A percentile compares a stretch with the other conserved stretches of the same genome.
Conservation (phyloP, 306 rosid species). For the Vigna radiata region DNA sequence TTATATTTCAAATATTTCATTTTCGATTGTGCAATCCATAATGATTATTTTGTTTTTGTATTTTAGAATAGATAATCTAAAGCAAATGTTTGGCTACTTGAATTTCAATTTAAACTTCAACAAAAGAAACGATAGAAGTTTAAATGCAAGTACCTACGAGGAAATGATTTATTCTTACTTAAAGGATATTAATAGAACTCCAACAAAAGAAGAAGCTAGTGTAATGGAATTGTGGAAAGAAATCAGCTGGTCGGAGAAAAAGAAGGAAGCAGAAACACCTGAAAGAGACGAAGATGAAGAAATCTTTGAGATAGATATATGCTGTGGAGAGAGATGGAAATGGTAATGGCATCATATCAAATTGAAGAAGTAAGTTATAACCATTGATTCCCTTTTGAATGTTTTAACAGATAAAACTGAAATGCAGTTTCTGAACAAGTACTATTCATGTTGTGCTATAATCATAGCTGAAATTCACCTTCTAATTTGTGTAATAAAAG, state of each 20-base stretch:
- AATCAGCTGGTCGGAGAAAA: not conserved
- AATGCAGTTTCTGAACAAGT: not conserved
- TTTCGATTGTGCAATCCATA: no score
- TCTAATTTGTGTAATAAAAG: not conserved
- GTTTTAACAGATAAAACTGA: not conserved
- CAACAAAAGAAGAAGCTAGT: not conserved
- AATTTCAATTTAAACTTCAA: not conserved
- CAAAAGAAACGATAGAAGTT: not conserved
- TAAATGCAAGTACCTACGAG: not conserved
- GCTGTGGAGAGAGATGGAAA: constrained; percentile 2
- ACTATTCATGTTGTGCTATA: no score
- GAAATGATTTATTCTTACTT: constrained; percentile 3
- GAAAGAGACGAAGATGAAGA: not conserved
- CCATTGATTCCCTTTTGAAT: not conserved
- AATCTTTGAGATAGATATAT: not conserved
- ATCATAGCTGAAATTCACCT: not conserved
- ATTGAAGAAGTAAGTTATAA: not conserved
- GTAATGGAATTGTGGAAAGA: not conserved
- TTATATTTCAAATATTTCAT: no score
- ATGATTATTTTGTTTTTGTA: no score
- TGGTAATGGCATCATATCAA: not conserved
- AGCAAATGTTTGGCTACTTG: not conserved
- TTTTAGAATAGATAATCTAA: no score
- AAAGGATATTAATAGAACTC: not conserved
- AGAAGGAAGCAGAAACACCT: not conserved